Evolutionary conservation across 495 filamentous ascomycete genomes (phyloP).

Genomic region (Talaromyces liani): DNA sequence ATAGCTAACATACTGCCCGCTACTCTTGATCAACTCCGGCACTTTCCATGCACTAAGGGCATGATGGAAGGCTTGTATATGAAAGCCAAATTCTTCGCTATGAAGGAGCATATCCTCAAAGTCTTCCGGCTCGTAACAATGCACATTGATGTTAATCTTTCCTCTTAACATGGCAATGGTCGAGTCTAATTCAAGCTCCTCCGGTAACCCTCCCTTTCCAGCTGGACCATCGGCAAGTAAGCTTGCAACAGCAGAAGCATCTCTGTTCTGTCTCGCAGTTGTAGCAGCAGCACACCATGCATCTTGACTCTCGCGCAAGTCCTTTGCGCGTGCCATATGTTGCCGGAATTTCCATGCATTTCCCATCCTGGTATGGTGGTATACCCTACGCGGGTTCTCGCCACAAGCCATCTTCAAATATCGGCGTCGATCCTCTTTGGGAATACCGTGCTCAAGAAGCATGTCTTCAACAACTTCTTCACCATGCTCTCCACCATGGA

Average conservation of each 20-base stretch:
- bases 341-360: constrained; percentile 59
- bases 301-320: constrained; percentile 44
- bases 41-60: constrained; percentile 54
- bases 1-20: constrained; percentile 10
- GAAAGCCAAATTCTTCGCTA: constrained; percentile 58
- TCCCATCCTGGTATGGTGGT: constrained; percentile 37
- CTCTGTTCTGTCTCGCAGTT: constrained; percentile 19
- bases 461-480: constrained; percentile 45
- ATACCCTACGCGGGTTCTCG: constrained; percentile 45
- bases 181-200: constrained; percentile 51
- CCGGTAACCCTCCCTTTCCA: constrained; percentile 27
- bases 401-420: constrained; percentile 71
- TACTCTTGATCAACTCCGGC: constrained; percentile 46
- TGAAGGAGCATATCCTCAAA: constrained; percentile 55
- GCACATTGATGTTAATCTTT: constrained; percentile 54
- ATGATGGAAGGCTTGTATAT: constrained; percentile 56
- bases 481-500: constrained; percentile 37
- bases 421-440: constrained; percentile 30
- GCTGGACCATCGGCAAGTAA: constrained; percentile 10
- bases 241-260: constrained; percentile 12
- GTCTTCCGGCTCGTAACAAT: constrained; percentile 60
- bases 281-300: constrained; percentile 51
- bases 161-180: constrained; percentile 50
- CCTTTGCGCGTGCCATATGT: constrained; percentile 50
- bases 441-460: constrained; percentile 36